Conservation (phyloP, 805 yeast genomes). For the Nakazawaea ambrosiae region DNA sequence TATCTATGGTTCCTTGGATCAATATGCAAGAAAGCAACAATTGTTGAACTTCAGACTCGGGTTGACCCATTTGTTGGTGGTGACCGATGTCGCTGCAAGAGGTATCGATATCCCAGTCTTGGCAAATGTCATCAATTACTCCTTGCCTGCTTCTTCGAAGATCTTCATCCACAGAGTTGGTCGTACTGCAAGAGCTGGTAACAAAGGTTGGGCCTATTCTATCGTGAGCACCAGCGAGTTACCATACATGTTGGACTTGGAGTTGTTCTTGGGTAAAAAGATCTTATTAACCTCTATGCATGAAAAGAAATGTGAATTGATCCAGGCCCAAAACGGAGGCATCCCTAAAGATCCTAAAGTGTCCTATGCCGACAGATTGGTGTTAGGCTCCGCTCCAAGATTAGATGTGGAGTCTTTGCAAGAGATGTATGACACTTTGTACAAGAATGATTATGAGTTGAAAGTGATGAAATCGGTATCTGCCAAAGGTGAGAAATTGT, state of each 20-base stretch:
- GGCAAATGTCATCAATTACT: constrained; percentile 89
- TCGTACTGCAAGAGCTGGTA: constrained; percentile 99
- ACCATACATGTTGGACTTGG: constrained; percentile 86
- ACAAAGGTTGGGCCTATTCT: constrained; percentile 95
- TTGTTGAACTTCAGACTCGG: constrained; percentile 81
- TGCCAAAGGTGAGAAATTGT: constrained; percentile 79
- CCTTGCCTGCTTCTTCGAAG: constrained; percentile 88
- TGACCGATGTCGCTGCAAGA: constrained; percentile 97
- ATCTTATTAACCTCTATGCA: constrained; percentile 64
- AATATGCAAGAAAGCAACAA: constrained; percentile 88
- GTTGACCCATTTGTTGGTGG: constrained; percentile 78
- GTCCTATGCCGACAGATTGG: constrained; percentile 68
- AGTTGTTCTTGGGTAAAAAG: constrained; percentile 81
- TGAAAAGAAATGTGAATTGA: constrained; percentile 49
- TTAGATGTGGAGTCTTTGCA: constrained; percentile 57
- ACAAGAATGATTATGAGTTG: constrained; percentile 64
- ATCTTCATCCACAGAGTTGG: constrained; percentile 97
- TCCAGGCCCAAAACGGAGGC: constrained; percentile 31
- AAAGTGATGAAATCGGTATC: constrained; percentile 63
- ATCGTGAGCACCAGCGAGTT: constrained; percentile 78
- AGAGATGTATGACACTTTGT: constrained; percentile 61
- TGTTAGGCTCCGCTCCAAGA: constrained; percentile 81
- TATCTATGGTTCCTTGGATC: constrained; percentile 92
- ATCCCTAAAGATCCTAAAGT: constrained; percentile 48
- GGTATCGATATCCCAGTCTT: constrained; percentile 97